Evolutionary conservation across 2,329 filamentous ascomycete genomes (phyloP), one percentile per base, ranked within the genome.

Genomic region (Tolypocladium paradoxum): DNA sequence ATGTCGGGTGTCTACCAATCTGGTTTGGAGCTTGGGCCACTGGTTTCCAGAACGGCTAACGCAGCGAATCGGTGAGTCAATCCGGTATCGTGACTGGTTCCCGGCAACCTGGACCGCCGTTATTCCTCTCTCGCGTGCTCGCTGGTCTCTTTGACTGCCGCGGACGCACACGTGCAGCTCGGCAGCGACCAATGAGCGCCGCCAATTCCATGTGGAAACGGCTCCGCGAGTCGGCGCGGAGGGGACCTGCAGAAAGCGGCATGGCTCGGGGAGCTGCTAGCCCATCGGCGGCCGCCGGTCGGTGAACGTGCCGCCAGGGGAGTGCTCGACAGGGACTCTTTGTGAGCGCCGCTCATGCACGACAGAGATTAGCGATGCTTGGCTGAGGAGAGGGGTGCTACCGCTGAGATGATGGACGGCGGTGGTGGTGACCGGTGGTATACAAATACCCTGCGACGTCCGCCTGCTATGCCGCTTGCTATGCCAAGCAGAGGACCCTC

Each of bases 241-340:
- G 24, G 45, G 45, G 54, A 62, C 61, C 61, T 62, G 61, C 61
- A 57, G 58, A 63, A 62, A 59, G 48, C 51, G 61, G 61, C 55
- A 62, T 60, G 51, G 61, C 56, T 56, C 29, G 12, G 38, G 24
- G 27, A 4, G 22, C 27, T 4, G 16, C 45, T 27, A 20, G 24
- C 24, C 38, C 38, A 24, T 27, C 20, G 35, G 35, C 35, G 35
- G 16, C 35, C 6, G 35, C 35, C 35, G 35, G 35, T 36, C 35
- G 35, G 6, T 36, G 35, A 36, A 36, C 35, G 14, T 36, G 35
- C 35, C 6, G 35, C 16, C 29, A 16, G 35, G 35, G 18, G 16
- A n/a, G 35, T 6, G 18, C 3, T n/a, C 5, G 18, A 37, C 35
- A n/a, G 35, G 35, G 35, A 37, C 18, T n/a, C 35, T 37, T n/a